A percentile compares a stretch with the other conserved stretches of the same genome.
Evolutionary conservation across 176 grass and related monocot genomes (phyloP).

Genomic region (Carex pumila): DNA sequence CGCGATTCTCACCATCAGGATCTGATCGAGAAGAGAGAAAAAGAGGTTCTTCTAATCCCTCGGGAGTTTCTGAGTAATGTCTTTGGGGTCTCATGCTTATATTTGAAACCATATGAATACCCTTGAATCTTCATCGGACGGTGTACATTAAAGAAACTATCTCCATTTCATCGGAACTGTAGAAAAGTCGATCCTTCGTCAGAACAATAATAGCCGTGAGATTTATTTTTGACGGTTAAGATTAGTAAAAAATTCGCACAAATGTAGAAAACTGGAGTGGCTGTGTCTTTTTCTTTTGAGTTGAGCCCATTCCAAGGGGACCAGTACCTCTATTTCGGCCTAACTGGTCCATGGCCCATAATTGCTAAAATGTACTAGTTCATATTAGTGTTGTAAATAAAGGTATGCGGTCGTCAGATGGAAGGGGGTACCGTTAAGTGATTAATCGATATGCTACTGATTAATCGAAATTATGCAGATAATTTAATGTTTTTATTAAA

Average conservation of each 20-base stretch:
- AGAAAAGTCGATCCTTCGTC: not conserved
- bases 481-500: no score
- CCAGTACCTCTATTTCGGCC: not conserved
- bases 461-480: no score
- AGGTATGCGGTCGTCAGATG: no score
- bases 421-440: no score
- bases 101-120: not conserved
- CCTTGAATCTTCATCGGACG: not conserved
- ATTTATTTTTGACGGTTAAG: not conserved
- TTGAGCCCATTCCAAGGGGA: not conserved
- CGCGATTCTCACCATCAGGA: constrained; percentile 12
- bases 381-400: no score
- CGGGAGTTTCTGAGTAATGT: not conserved
- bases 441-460: no score
- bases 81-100: not conserved
- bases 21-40: constrained; percentile 12
- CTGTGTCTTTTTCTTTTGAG: not conserved
- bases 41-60: not conserved
- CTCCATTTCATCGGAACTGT: not conserved
- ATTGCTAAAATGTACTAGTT: no score
- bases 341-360: not conserved
- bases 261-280: not conserved
- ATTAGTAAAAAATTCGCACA: not conserved
- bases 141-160: not conserved
- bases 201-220: not conserved